Evolutionary conservation across 176 grass and related monocot species (phyloP), one percentile per base, ranked within the genome.

Genomic region (Carex pumila): DNA sequence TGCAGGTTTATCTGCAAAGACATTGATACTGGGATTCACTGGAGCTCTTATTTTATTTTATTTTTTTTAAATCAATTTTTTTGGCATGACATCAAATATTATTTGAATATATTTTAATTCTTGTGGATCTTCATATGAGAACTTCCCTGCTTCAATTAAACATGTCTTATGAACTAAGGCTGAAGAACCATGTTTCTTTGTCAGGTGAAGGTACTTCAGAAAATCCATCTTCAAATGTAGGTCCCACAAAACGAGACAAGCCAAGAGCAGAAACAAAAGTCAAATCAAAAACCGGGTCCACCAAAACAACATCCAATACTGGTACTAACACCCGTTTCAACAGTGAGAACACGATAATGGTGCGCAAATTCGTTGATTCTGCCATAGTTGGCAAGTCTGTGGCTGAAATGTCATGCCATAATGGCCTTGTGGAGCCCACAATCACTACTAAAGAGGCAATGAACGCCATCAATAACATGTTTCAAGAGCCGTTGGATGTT

Each of bases 391-490:
- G 89, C 34, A 98, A 90, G 86, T 93, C 92, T 66, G 87, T 92
- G 86, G 92, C 92, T 79, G 92, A 98, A 93, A 90, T 91, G 89
- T 89, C 92, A 47, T 95, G 89, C 69, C 92, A 98, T 89, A 91
- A 93, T 90, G 95, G 95, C 77, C 86, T 95, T 3, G 89, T 98
- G 15, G 92, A 98, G 72, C 95, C 95, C 78, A 98, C 92, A 53
- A 91, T 98, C 65, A 93, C 94, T 80, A 90, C 89, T 59, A 93
- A 95, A 69, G 95, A 98, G 80, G 95, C 92, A 39, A 93, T 95
- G 91, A 72, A 85, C 83, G 91, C 86, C 21, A 98, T 98, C 54
- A 93, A 73, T 81, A 93, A 81, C 75, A 98, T 98, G 95, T 98
- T 98, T 91, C 66, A 87, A 76, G 91, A 94, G 74, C 95, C 95